Evolutionary conservation across 192 early-diverging fungal genomes (phyloP).

Genomic region (Kickxella alabastrina): DNA sequence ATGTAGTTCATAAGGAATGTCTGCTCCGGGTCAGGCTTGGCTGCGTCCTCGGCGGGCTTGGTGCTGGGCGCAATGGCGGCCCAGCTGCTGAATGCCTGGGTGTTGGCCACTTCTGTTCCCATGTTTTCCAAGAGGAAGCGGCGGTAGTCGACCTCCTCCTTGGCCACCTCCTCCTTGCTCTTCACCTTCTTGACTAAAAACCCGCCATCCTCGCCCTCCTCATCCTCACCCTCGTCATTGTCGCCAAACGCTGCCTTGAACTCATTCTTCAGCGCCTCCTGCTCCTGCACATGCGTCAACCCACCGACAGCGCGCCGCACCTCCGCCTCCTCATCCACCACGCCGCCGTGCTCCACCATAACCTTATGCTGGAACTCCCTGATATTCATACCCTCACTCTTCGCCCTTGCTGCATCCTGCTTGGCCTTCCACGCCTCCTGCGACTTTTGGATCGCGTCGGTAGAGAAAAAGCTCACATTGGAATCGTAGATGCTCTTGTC

Average conservation of each 20-base stretch:
- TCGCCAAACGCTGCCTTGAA: constrained; percentile 63
- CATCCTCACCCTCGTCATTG: constrained; percentile 24
- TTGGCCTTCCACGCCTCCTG: constrained; percentile 38
- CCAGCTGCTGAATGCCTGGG: constrained; percentile 27
- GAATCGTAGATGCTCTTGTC: constrained; percentile 82
- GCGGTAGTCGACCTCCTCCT: constrained; percentile 88
- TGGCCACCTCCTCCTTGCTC: constrained; percentile 67
- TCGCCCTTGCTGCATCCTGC: constrained; percentile 23
- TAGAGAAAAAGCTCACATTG: constrained; percentile 71
- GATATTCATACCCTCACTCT: constrained; percentile 53
- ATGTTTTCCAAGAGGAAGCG: constrained; percentile 83
- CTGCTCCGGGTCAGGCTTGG: constrained; percentile 54
- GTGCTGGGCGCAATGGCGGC: constrained; percentile 51
- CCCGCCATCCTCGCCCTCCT: constrained; percentile 62
- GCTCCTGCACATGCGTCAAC: constrained; percentile 79
- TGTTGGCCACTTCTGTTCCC: constrained; percentile 19
- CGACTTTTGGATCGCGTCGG: constrained; percentile 32
- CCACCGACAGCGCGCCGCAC: constrained; percentile 1
- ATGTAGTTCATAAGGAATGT: constrained; percentile 88
- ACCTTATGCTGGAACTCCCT: constrained; percentile 80
- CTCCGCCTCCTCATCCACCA: constrained; percentile 45
- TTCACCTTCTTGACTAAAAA: constrained; percentile 74
- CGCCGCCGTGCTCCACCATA: constrained; percentile 49
- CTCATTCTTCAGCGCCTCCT: constrained; percentile 69
- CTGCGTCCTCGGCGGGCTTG: constrained; percentile 6